phyloP scores from a whole-genome alignment of 2,329 filamentous ascomycete genomes.

The Gnomoniopsis sp. region DNA sequence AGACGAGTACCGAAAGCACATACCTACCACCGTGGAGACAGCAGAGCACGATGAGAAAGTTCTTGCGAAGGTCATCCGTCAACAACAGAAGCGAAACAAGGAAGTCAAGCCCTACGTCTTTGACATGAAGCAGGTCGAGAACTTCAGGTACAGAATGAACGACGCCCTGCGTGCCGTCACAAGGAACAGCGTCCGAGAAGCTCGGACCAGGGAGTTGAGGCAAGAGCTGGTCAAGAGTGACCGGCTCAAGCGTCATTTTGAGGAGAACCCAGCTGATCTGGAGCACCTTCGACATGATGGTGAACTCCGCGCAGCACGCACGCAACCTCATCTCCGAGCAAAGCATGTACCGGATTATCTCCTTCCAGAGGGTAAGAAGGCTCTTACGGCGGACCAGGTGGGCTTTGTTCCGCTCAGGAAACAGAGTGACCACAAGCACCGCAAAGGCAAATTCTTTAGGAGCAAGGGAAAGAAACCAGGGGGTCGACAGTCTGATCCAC shows the following conservation, averaged over 20 bases:
- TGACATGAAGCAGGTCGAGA: slow-evolving; percentile 89
- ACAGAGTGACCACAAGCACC: slow-evolving; percentile 43
- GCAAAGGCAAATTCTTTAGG: slow-evolving; percentile 39
- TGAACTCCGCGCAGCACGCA: slow-evolving; percentile 76
- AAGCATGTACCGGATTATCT: slow-evolving; percentile 87
- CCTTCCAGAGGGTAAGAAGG: slow-evolving; percentile 74
- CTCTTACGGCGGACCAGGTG: slow-evolving; percentile 60
- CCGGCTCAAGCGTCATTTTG: slow-evolving; percentile 91
- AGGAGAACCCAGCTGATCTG: slow-evolving; percentile 91
- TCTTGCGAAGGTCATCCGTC: slow-evolving; percentile 72
- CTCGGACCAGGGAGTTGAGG: slow-evolving; percentile 79
- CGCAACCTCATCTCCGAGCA: slow-evolving; percentile 79
- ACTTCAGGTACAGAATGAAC: slow-evolving; percentile 91
- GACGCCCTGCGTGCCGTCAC: slow-evolving; percentile 91
- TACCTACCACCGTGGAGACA: slow-evolving; percentile 73
- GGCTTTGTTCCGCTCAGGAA: slow-evolving; percentile 72
- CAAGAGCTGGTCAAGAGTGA: slow-evolving; percentile 91
- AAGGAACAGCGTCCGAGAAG: slow-evolving; percentile 83
- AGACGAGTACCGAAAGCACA: slow-evolving; percentile 82
- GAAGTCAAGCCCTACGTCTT: slow-evolving; percentile 90
- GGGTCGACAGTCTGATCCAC: slow-evolving; percentile 72
- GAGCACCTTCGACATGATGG: slow-evolving; percentile 85
- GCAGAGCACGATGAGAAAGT: slow-evolving; percentile 83
- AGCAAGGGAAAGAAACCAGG: slow-evolving; percentile 43
- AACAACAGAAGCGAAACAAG: slow-evolving; percentile 74